Evolutionary conservation across 1,284 basidiomycete genomes (phyloP), one percentile per base, ranked within the genome.

Genomic region (Singerocomus inundabilis): DNA sequence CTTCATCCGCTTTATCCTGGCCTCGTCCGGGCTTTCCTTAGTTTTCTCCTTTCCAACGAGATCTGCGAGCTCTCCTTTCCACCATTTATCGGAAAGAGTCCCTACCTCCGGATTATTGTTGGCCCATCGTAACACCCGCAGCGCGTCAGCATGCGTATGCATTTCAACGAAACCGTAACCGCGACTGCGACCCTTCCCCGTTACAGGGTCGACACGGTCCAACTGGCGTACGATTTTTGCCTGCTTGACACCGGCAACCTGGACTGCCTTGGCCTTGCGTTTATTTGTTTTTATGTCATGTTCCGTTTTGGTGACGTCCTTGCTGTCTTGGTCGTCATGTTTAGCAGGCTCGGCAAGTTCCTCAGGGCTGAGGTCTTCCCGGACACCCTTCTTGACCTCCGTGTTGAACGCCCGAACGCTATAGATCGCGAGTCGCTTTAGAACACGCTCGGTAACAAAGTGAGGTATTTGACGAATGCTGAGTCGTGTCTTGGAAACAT

Each of bases 91-190:
- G 62, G 93, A 83, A 49, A 96, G 69, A 21, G 68, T 59, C 2
- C 77, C 79, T 0, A 89, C 78, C 2, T 76, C 78, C 0, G 79
- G 70, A 63, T 96, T 95, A 64, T 91, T 96, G 73, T 99, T 99
- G 15, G 89, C 86, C 91, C 93, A 99, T 21, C 96, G 80, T 31
- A 99, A 70, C 1, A 98, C 89, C 37, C 91, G 88, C 30, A 99
- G 75, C 3, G 95, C 93, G 63, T 98, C 93, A 10, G 86, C 82
- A 66, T 98, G 96, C 25, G 73, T 80, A 33, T 83, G 75, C 81
- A 98, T 83, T 74, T 99, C 96, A 35, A 99, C 66, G 74, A 99
- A 99, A 13, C 96, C 97, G 62, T 98, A 99, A 1, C 96, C 96
- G 65, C 89, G 91, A 58, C 88, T 91, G 48, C 88, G 80, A 3